These are phyloP conservation scores for Erodium texanum DNA, from an alignment of 441 rosid species.

Conservation along the genomic window DNA sequence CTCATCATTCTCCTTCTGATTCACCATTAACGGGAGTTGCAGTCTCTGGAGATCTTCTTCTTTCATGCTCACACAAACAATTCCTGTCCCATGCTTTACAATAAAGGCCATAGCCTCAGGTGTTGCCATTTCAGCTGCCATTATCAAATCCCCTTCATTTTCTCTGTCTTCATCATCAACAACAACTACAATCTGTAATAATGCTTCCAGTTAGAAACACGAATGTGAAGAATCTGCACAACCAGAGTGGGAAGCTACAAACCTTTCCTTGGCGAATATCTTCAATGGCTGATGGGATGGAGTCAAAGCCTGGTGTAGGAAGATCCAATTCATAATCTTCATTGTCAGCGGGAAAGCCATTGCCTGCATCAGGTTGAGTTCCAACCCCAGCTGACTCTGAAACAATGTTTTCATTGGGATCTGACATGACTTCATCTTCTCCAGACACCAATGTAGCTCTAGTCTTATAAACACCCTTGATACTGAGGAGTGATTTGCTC, in stretches of 20 bases:
- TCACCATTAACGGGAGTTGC: constrained; percentile 82
- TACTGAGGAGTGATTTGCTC: constrained; percentile 26
- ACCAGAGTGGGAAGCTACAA: constrained; percentile 12
- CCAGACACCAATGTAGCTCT: constrained; percentile 50
- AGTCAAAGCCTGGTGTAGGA: constrained; percentile 71
- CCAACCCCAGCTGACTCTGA: constrained; percentile 24
- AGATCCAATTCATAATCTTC: constrained; percentile 62
- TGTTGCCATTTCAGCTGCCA: constrained; percentile 79
- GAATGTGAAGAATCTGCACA: neutral
- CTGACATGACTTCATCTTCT: constrained; percentile 47
- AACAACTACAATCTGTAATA: constrained; percentile 67
- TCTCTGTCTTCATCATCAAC: constrained; percentile 97
- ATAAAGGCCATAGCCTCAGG: constrained; percentile 95
- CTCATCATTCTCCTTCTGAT: constrained; percentile 67
- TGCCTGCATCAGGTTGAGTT: constrained; percentile 26
- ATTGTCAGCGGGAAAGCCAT: constrained; percentile 38
- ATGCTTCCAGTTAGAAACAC: constrained; percentile 15
- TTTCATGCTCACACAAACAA: constrained; percentile 84
- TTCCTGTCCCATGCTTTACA: constrained; percentile 88
- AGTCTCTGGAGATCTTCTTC: constrained; percentile 70
- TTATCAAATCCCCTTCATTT: constrained; percentile 86
- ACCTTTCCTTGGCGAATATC: constrained; percentile 93
- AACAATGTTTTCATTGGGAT: constrained; percentile 28
- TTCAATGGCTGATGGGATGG: constrained; percentile 77
- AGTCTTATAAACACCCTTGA: constrained; percentile 32